Evolutionary conservation across 1,284 basidiomycete genomes (phyloP), one percentile per base, ranked within the genome.

Genomic region (Apiotrichum montevideense): DNA sequence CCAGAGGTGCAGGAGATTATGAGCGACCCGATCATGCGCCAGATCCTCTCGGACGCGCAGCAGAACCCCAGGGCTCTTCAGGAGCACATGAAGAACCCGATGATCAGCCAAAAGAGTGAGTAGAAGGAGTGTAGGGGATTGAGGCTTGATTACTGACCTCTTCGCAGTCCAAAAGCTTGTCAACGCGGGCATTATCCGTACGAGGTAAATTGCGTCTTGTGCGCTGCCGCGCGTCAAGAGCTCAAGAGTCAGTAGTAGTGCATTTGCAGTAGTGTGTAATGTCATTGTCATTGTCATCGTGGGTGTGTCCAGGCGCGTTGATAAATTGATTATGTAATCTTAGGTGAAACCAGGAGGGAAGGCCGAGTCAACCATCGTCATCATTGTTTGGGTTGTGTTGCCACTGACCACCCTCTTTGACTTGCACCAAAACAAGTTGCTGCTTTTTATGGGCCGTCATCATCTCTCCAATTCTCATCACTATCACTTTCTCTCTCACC

Each of bases 1-100:
- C 96, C 96, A 6, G 95, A 98, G 78, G 84, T 97, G 52, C 88
- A 88, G 58, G 86, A 76, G 64, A 80, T 81, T 63, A 79, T 81
- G 79, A 66, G 70, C 56, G 64, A 65, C 56, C 64, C 64, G 13
- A 80, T 92, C 60, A 93, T 94, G 88, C 88, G 93, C 78, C 86
- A 87, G 67, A 98, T 99, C 66, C 77, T 98, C 66, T 87, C 94
- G 73, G 94, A 98, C 79, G 92, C 93, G 4, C 96, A 99, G 78
- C 74, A 79, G 49, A 87, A 97, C 77, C 95, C 96, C 3, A 80
- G 84, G 35, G 91, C 93, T 14, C 79, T 99, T 59, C 88, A 92
- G 77, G 91, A 97, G 65, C 95, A 98, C 78, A 90, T 98, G 88
- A 92, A 94, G 84, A 97, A 95, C 72, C 89, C 91, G 7, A 80